Conservation (phyloP, 2,329 filamentous ascomycete genomes). For the Pseudogymnoascus sp. region DNA sequence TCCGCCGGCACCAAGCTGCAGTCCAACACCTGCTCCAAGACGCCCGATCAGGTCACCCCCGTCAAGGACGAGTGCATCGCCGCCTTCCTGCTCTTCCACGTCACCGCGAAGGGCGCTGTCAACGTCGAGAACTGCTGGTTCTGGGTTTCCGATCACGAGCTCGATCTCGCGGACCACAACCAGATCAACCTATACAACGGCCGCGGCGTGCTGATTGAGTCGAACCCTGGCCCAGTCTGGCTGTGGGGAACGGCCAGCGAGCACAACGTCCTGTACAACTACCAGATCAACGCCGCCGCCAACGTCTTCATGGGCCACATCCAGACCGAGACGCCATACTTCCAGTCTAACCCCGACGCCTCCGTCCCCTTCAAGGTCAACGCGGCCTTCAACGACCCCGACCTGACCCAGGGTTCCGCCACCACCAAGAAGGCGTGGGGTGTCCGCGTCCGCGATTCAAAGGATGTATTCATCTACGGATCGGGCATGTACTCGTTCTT, state of each 20-base stretch:
- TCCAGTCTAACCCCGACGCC: conserved; percentile 73
- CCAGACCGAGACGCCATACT: conserved; percentile 85
- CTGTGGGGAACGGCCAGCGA: conserved; percentile 68
- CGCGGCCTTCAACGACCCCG: conserved; percentile 54
- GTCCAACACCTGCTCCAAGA: conserved; percentile 71
- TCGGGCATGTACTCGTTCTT: conserved; percentile 77
- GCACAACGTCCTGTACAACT: conserved; percentile 67
- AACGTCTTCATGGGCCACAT: conserved; percentile 77
- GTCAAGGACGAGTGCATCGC: conserved; percentile 63
- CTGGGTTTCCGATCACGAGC: conserved; percentile 86
- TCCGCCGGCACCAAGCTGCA: conserved; percentile 76
- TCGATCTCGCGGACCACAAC: conserved; percentile 64
- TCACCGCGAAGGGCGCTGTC: conserved; percentile 53
- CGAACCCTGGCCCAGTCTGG: conserved; percentile 65
- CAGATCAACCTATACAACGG: conserved; percentile 86
- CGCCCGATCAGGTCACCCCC: conserved; percentile 51
- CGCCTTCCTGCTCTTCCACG: conserved; percentile 61
- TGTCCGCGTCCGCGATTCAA: conserved; percentile 59
- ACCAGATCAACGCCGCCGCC: conserved; percentile 68
- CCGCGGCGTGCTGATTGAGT: conserved; percentile 73
- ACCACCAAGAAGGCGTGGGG: conserved; percentile 59
- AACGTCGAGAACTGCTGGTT: conserved; percentile 89
- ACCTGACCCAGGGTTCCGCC: conserved; percentile 53
- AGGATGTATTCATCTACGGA: conserved; percentile 60
- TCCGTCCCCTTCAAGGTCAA: conserved; percentile 55